A percentile compares a stretch with the other conserved stretches of the same genome.
Evolutionary conservation across 495 filamentous ascomycete genomes (phyloP).

Genomic region (Neurospora intermedia): DNA sequence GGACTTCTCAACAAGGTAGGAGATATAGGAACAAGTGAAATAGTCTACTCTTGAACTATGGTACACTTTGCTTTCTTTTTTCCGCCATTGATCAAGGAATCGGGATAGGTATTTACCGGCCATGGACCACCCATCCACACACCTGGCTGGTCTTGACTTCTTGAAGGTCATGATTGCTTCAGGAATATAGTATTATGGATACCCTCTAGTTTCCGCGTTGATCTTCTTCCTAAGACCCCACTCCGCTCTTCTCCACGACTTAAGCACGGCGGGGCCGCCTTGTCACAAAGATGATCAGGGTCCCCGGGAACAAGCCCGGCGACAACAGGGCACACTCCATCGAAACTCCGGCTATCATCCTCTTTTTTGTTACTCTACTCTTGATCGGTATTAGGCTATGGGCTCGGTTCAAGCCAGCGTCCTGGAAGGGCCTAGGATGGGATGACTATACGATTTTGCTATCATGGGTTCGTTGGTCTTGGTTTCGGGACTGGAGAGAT

Average conservation of each 20-base stretch:
- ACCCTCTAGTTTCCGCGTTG: neutral
- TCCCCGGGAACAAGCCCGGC: constrained; percentile 6
- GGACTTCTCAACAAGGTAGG: neutral
- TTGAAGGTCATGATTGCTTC: neutral
- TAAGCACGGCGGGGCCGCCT: neutral
- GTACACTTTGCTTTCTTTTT: neutral
- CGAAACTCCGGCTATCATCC: constrained; percentile 22
- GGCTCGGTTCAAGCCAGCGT: constrained; percentile 16
- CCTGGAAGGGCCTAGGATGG: constrained; percentile 22
- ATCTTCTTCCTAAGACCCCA: neutral
- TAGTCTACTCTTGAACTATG: neutral
- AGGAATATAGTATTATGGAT: neutral
- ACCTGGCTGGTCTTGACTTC: neutral
- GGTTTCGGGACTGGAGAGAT: neutral
- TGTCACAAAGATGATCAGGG: constrained; percentile 4
- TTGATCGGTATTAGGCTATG: constrained; percentile 22
- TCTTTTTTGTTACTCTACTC: constrained; percentile 22
- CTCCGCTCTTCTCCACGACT: neutral
- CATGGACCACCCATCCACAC: neutral
- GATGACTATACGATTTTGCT: constrained; percentile 26
- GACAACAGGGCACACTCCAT: constrained; percentile 23
- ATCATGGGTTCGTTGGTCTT: constrained; percentile 17
- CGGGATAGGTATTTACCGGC: neutral
- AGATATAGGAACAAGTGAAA: neutral
- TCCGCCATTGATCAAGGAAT: neutral